Conservation (phyloP, 148 eudicot genomes). For the Amaranthus cruentus region DNA sequence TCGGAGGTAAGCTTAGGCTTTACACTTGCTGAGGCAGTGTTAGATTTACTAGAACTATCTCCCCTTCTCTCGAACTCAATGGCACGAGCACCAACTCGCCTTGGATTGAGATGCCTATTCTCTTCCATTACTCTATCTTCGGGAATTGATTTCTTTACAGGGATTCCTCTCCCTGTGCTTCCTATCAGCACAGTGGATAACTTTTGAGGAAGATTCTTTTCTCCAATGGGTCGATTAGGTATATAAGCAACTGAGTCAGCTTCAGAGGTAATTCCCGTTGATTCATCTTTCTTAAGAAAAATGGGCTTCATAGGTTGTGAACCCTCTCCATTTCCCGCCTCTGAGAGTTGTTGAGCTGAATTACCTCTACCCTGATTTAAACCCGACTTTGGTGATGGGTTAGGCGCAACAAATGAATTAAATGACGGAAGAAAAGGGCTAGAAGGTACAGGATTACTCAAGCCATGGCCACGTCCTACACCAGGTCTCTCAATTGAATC, state of each 20-base stretch:
- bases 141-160: conserved; percentile 6
- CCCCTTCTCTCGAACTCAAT: conserved; percentile 15
- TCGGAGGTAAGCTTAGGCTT: conserved; percentile 30
- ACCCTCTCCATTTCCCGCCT: conserved; percentile 15
- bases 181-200: conserved; percentile 37
- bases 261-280: conserved; percentile 3
- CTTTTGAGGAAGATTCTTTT: conserved; percentile 26
- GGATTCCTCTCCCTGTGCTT: conserved; percentile 51
- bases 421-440: conserved; percentile 34
- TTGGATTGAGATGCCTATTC: conserved; percentile 52
- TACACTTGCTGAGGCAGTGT: background rate
- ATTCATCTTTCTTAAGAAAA: conserved; percentile 34
- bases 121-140: conserved; percentile 31
- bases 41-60: conserved; percentile 10
- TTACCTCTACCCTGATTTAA: conserved; percentile 43
- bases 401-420: conserved; percentile 29
- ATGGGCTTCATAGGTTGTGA: conserved; percentile 31
- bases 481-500: conserved; percentile 16
- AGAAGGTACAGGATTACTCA: conserved; percentile 41
- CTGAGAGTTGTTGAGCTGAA: conserved; percentile 16
- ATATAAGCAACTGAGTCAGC: conserved; percentile 19
- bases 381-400: conserved; percentile 14
- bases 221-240: conserved; percentile 23
- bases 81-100: conserved; percentile 5
- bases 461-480: conserved; percentile 52